Base-by-base conservation (phyloP, 2,329 filamentous ascomycete species). In the Penicillium sp. region DNA sequence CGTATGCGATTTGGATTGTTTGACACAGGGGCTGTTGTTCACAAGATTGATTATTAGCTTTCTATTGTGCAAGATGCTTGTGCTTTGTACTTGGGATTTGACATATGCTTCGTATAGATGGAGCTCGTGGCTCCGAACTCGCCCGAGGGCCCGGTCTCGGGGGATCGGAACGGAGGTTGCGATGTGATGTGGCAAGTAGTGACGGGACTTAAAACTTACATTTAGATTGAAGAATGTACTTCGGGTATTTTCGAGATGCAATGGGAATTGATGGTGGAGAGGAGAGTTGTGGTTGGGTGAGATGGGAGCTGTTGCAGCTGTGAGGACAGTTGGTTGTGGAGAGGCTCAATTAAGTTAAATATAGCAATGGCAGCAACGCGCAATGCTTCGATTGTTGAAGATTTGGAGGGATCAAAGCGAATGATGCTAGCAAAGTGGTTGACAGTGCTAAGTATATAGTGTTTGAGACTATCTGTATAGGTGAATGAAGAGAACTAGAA, bases 101-200 rank as follows among this genome's bases (percentile, higher is more conserved):
- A 29, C 41, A 42, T 51, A 50, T 57, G 47, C 39, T 35, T 41
- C 42, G 43, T 47, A 42, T 45, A 51, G 53, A 42, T 55, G 32
- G 46, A 43, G 45, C 26, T 30, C 16, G 38, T 32, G 45, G 36
- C 55, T 56, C 59, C 59, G 61, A 47, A 44, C 46, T 49, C 32
- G 57, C 61, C 61, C 61, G 61, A 63, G 29, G 14, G 23, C 29
- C 30, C 46, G 35, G 18, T 32, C 40, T 53, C 47, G 57, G 60
- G 18, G 40, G 51, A 56, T 57, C 59, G 61, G 53, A 47, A 41
- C 34, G 52, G 49, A 55, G 43, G 47, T 35, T 36, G 47, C 42
- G 42, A 55, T 29, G 51, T 52, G 56, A 57, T 53, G 55, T 59
- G 57, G 61, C 39, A 39, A 52, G 26, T 27, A 35, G 11, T 23